Evolutionary conservation across 2,329 filamentous ascomycete species (phyloP), one percentile per base, ranked within the genome.

Genomic region (Amauroascus verrucosus): DNA sequence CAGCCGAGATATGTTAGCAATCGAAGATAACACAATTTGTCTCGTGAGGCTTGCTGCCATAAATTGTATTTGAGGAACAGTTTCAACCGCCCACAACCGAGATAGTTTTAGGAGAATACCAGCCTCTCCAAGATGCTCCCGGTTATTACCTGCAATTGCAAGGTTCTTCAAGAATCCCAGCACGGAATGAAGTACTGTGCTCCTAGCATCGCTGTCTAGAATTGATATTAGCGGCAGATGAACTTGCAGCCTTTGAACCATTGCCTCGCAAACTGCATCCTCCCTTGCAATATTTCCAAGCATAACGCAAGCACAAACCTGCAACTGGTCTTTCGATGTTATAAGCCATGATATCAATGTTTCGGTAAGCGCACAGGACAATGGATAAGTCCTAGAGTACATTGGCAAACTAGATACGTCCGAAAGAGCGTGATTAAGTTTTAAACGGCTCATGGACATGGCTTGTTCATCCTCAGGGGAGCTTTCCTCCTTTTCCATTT

Each of bases 121-220:
- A 18, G 68, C 67, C 32, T 67, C 62, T 7, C 67, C 70, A 20
- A 76, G 60, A 41, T 58, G 56, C 32, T 62, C 54, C 47, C 67
- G 67, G 55, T 76, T 73, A n/a, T 70, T 62, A 37, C 65, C 63
- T 18, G 71, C 66, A 49, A 75, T 71, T 7, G 71, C 70, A 8
- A 76, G 62, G 53, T 76, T 76, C 54, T 75, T 76, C 38, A 76
- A 59, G 45, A 75, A 73, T 6, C 73, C 71, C 9, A 74, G 66
- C 0, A 67, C 67, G 18, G 72, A 66, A 55, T 75, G 72, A 4
- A 76, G 60, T 2, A 74, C 70, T 3, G 65, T 65, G 3, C 69
- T 69, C 38, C 65, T 67, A 30, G 67, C 64, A 6, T 60, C 59
- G 18, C 65, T 63, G 13, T 65, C 63, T 3, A 76, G 61, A 22